Percentiles rank a stretch among this genome's conserved stretches.
Evolutionary conservation across 2,329 filamentous ascomycete species (phyloP).

Genomic region (Alternaria tenuissima): DNA sequence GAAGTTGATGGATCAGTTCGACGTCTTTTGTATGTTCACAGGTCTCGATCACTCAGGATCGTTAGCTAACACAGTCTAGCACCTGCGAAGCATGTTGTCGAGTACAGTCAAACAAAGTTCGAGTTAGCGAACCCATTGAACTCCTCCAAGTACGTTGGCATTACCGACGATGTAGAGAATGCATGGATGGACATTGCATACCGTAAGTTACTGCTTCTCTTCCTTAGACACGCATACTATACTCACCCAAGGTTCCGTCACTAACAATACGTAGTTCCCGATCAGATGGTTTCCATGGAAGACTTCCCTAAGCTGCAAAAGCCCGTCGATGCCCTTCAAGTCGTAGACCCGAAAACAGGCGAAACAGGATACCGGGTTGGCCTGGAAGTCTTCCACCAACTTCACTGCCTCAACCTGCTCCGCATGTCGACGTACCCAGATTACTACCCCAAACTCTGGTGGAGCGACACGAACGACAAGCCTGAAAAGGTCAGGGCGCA

Average conservation of each 20-base stretch:
- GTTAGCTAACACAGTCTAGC: constrained; percentile 22
- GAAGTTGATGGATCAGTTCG: constrained; percentile 44
- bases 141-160: constrained; percentile 60
- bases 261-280: constrained; percentile 57
- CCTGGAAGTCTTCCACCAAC: constrained; percentile 65
- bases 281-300: constrained; percentile 65
- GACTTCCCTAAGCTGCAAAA: constrained; percentile 65
- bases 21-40: constrained; percentile 35
- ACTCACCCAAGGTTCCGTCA: constrained; percentile 1
- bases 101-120: constrained; percentile 40
- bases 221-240: background rate
- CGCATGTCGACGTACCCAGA: constrained; percentile 47
- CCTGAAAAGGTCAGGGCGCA: constrained; percentile 40
- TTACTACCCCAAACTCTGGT: constrained; percentile 39
- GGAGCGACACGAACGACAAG: constrained; percentile 39
- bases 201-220: constrained; percentile 33
- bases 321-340: constrained; percentile 61
- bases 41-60: too few species aligned
- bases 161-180: constrained; percentile 64
- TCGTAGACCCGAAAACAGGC: constrained; percentile 64
- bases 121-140: constrained; percentile 40
- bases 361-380: constrained; percentile 67
- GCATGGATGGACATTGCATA: constrained; percentile 66
- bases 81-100: constrained; percentile 41
- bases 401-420: constrained; percentile 49